Evolutionary conservation across 495 filamentous ascomycete genomes (phyloP), one percentile per base, ranked within the genome.

Genomic region (Aspergillus nidulans): DNA sequence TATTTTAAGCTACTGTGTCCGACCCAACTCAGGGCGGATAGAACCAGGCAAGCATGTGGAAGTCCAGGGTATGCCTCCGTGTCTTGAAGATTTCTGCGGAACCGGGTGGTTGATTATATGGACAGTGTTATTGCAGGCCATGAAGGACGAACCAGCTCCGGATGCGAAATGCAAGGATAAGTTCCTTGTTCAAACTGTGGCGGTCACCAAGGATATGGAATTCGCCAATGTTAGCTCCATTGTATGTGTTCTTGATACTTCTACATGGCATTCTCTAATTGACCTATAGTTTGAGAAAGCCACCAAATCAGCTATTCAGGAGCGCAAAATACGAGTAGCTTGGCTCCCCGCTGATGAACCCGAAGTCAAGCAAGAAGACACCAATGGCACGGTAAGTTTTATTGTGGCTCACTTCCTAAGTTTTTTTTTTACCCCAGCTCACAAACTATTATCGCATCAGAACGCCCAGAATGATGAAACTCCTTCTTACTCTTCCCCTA

Each of bases 81-180:
- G 28, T 23, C 55, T 48, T 16, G 9, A 15, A 16, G 38, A 40
- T 28, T 21, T n/a, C 46, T 18, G 24, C 43, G 7, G 6, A 41
- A 23, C 53, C 19, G 8, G 18, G 21, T 49, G 42, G 16, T 42
- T 63, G 52, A 66, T 51, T 18, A 43, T 16, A 44, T 44, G 40
- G 41, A 47, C 65, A 96, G 94, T 98, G 18, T 82, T 97, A 34
- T 82, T 98, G 23, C 94, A 98, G 75, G 90, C 92, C 19, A 95
- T 97, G 95, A 96, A 95, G 75, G 85, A 91, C 63, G 91, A 97
- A 64, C 94, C 92, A 23, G 82, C 94, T 3, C 53, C 71, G 28
- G 92, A 95, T 64, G 87, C 85, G 36, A 90, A 90, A 65, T 97
- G 92, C 78, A 85, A 90, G 67, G 94, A 98, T 77, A 98, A 98